These are phyloP conservation scores for Candida methanosorbosa DNA, from an alignment of 805 yeast species.

Conservation along the genomic window DNA sequence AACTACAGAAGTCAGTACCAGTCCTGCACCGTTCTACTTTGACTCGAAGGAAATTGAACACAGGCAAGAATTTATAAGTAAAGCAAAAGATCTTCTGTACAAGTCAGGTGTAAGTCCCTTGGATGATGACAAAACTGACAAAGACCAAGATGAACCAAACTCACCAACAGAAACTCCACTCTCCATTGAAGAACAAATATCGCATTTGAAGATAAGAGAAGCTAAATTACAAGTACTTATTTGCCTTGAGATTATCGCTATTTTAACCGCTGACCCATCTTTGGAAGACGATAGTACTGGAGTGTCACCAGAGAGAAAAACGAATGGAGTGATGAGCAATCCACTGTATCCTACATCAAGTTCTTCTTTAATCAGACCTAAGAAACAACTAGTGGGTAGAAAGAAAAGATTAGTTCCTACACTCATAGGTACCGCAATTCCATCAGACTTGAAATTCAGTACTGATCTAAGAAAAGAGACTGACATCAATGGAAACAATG, in stretches of 20 bases:
- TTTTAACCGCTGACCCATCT: constrained; percentile 5
- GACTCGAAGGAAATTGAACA: constrained; percentile 1
- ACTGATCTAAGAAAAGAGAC: constrained; percentile 14
- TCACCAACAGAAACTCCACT: neutral
- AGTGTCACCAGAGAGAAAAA: neutral
- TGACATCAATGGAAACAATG: neutral
- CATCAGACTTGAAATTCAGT: constrained; percentile 14
- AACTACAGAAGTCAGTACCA: too few relatives aligned
- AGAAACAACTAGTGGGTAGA: constrained; percentile 16
- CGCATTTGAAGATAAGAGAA: constrained; percentile 15
- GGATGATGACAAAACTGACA: too few relatives aligned
- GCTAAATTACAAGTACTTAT: constrained; percentile 21
- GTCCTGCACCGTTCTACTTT: too few relatives aligned
- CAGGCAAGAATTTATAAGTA: constrained; percentile 1
- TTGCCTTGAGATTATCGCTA: constrained; percentile 16
- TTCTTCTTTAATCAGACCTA: neutral
- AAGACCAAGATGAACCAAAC: too few relatives aligned
- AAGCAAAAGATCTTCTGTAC: too few relatives aligned
- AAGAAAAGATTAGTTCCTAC: constrained; percentile 25
- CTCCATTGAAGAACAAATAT: neutral
- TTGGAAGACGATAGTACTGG: neutral
- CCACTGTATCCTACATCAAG: too few relatives aligned
- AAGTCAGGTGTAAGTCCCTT: too few relatives aligned
- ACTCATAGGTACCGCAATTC: constrained; percentile 20
- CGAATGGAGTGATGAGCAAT: too few relatives aligned